Evolutionary conservation across 2,329 filamentous ascomycete genomes (phyloP).

Genomic region (Trichoderma sp.): DNA sequence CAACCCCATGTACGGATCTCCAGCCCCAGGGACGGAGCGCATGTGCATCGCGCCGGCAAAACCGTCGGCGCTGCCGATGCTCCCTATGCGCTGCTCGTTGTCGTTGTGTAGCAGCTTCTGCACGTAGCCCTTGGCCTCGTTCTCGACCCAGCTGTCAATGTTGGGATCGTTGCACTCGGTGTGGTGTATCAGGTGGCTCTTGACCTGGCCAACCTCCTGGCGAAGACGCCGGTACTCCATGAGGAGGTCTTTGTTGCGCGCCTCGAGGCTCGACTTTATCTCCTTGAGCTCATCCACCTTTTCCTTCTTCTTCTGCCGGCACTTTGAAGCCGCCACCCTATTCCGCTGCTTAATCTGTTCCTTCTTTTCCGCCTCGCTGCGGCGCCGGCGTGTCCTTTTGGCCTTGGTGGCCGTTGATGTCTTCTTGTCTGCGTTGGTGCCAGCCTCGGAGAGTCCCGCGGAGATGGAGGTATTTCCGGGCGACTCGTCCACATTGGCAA

Average conservation of each 20-base stretch:
- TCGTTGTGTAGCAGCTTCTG: slow-evolving; percentile 23
- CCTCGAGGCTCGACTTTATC: slow-evolving; percentile 43
- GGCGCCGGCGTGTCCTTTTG: not conserved
- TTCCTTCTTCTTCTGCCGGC: slow-evolving; percentile 63
- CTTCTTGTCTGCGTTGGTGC: not conserved
- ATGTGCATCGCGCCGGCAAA: not conserved
- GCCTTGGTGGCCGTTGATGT: too few relatives aligned
- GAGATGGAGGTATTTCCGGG: not conserved
- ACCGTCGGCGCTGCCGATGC: not conserved
- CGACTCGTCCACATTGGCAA: not conserved
- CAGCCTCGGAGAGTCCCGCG: not conserved
- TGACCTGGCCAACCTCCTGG: slow-evolving; percentile 45
- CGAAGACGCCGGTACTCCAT: slow-evolving; percentile 42
- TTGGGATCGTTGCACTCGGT: slow-evolving; percentile 52
- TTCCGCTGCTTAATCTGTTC: slow-evolving; percentile 52
- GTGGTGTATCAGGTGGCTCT: slow-evolving; percentile 51
- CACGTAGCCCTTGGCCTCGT: slow-evolving; percentile 49
- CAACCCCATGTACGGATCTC: not conserved
- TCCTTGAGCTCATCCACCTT: slow-evolving; percentile 50
- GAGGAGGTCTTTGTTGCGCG: slow-evolving; percentile 42
- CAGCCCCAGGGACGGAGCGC: not conserved
- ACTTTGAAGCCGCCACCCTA: slow-evolving; percentile 69
- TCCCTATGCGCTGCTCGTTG: not conserved
- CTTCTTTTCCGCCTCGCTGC: not conserved
- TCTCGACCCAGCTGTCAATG: slow-evolving; percentile 54